Percentiles rank a stretch among this genome's conserved stretches.
Evolutionary conservation across 148 eudicot genomes (phyloP).

Genomic region (Diospyros lotus): DNA sequence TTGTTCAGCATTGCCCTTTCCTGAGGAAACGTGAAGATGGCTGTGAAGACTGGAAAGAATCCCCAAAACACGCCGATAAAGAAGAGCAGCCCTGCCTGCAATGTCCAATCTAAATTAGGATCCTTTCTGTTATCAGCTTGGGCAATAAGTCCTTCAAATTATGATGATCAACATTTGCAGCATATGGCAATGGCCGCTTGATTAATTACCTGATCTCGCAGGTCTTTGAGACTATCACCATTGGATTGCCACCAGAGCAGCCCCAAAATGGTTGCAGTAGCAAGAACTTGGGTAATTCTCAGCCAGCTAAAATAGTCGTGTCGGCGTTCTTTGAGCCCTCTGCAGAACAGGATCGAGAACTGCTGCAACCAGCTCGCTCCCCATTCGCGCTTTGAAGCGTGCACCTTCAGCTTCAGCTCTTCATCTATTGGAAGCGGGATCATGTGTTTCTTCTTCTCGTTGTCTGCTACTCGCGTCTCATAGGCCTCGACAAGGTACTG

Average conservation of each 20-base stretch:
- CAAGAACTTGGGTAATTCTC: conserved; percentile 79
- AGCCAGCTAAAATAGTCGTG: conserved; percentile 98
- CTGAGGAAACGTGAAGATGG: conserved; percentile 76
- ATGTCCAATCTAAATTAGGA: neutral
- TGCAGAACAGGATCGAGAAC: conserved; percentile 57
- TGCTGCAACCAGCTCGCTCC: conserved; percentile 98
- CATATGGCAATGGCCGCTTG: neutral
- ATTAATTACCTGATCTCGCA: conserved; percentile 72
- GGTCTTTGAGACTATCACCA: conserved; percentile 40
- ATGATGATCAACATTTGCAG: no score
- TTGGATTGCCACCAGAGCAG: conserved; percentile 95
- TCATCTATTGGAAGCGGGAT: conserved; percentile 50
- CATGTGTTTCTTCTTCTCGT: conserved; percentile 68
- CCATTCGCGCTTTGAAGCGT: conserved; percentile 52
- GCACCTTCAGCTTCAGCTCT: conserved; percentile 36
- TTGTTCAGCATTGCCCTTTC: conserved; percentile 68
- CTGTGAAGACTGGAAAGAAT: conserved; percentile 66
- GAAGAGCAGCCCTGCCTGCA: conserved; percentile 66
- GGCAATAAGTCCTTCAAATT: neutral
- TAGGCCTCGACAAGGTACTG: conserved; percentile 91
- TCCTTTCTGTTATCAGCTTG: neutral
- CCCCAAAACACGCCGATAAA: conserved; percentile 71
- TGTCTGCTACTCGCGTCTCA: conserved; percentile 66
- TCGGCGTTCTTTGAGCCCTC: conserved; percentile 89
- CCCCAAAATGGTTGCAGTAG: conserved; percentile 84